Evolutionary conservation across 495 filamentous ascomycete genomes (phyloP).

Genomic region (Podospora conica): DNA sequence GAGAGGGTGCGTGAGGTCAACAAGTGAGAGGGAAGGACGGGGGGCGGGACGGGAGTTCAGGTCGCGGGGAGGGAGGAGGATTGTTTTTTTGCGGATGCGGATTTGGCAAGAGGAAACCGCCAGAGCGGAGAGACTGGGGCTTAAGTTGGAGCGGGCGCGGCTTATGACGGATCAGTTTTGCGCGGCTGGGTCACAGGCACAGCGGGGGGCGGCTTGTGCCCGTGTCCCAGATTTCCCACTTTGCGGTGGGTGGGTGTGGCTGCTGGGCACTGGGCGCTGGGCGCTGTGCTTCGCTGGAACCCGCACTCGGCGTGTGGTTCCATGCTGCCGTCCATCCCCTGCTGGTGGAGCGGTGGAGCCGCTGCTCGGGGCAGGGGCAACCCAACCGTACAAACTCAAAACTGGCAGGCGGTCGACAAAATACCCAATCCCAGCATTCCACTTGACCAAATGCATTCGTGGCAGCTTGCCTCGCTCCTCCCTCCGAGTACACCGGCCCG

Average conservation of each 20-base stretch:
- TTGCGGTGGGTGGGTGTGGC: constrained; percentile 8
- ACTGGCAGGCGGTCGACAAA: background rate
- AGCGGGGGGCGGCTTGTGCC: constrained; percentile 9
- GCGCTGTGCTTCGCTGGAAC: constrained; percentile 6
- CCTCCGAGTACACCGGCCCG: background rate
- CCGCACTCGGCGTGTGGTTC: constrained; percentile 9
- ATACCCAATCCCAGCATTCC: background rate
- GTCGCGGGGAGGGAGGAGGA: background rate
- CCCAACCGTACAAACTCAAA: background rate
- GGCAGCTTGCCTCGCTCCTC: background rate
- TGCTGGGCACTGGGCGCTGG: constrained; percentile 4
- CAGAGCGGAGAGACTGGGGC: constrained; percentile 9
- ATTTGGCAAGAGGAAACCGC: background rate
- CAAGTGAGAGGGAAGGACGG: background rate
- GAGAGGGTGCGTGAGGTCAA: background rate
- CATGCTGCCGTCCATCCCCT: constrained; percentile 6
- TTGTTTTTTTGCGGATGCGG: background rate
- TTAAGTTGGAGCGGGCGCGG: constrained; percentile 14
- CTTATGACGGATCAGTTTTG: constrained; percentile 27
- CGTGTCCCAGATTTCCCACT: constrained; percentile 15
- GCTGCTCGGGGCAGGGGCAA: background rate
- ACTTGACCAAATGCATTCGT: background rate
- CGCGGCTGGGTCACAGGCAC: constrained; percentile 25
- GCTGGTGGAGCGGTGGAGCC: constrained; percentile 7
- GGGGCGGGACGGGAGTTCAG: background rate